Percentiles rank a stretch among this genome's conserved stretches.
These are phyloP conservation scores for Cokeromyces recurvatus DNA, from an alignment of 371 early-diverging fungal species.

Conservation along the genomic window DNA sequence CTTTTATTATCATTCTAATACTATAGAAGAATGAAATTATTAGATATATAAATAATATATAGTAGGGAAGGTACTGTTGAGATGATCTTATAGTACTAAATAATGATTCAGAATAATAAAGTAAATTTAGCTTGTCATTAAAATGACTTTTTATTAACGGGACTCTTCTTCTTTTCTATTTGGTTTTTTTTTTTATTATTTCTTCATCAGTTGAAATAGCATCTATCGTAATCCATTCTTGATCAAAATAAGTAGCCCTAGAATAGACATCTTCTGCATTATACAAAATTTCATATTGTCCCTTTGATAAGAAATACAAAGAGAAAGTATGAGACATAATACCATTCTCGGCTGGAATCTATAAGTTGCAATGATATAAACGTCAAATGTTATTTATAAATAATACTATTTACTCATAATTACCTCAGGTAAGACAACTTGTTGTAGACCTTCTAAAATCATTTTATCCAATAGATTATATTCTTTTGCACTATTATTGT, in stretches of 20 bases:
- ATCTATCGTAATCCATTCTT: constrained; percentile 42
- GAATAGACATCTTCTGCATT: constrained; percentile 64
- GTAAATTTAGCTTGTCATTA: too few species aligned
- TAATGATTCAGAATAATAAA: too few species aligned
- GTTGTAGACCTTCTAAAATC: constrained; percentile 55
- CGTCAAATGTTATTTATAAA: background rate
- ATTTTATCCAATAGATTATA: constrained; percentile 53
- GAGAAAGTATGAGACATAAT: constrained; percentile 29
- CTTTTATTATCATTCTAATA: too few species aligned
- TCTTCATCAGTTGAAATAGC: too few species aligned
- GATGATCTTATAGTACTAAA: too few species aligned
- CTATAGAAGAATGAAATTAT: too few species aligned
- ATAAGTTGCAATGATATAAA: too few species aligned
- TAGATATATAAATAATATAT: too few species aligned
- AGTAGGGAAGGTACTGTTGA: too few species aligned
- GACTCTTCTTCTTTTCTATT: too few species aligned
- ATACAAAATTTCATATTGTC: constrained; percentile 58
- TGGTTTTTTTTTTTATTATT: too few species aligned
- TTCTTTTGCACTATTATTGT: constrained; percentile 56
- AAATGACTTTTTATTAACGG: too few species aligned
- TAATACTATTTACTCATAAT: background rate
- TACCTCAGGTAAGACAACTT: constrained; percentile 57
- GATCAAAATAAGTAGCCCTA: constrained; percentile 54
- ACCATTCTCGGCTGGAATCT: constrained; percentile 25
- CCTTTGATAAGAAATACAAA: constrained; percentile 58